Base-by-base conservation (phyloP, 2,329 filamentous ascomycete species). In the Metarhizium rileyi region DNA sequence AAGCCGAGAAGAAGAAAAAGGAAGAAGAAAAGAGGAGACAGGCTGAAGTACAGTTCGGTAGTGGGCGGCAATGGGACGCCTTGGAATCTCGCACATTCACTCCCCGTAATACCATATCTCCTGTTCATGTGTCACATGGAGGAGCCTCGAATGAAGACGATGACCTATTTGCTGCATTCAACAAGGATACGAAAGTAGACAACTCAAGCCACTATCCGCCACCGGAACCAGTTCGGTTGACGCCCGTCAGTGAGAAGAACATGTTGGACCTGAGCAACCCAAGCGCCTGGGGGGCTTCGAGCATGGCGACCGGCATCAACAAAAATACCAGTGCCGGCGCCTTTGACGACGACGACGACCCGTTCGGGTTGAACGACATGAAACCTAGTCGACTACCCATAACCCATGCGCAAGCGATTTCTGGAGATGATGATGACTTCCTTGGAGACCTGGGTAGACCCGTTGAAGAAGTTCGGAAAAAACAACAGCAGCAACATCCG, bases 291-390 rank as follows among this genome's bases (percentile, higher is more conserved):
- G 67, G 52, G 18, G 49, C 53, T 26, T 30, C 52, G 14, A 42
- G 61, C 4, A 51, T 57, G 18, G 55, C 66, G 1, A 61, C 38
- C 9, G 33, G 5, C 14, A 25, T 12, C 41, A 36, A 16, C 14
- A 30, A 16, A n/a, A 45, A 43, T n/a, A 16, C 35, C 2, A 30
- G 62, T 48, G 58, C 59, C 41, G 63, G 60, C 10, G 64, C 58
- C 0, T 68, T 82, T 53, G 69, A 78, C 27, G 84, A 91, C 50
- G 87, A 95, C 57, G 89, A 95, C 61, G 89, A 95, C 61, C 88
- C 90, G 2, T 96, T 97, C 63, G 91, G 88, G 1, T 70, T 96
- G 33, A 83, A 75, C 52, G 73, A 84, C 55, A 64, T 89, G 59
- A 78, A 79, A 55, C 68, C 60, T 3, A 67, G 49, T 27, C 44